These are phyloP conservation scores for Dictyostelium firmibasis DNA, from an alignment of 78 protist genomes.

Conservation along the genomic window DNA sequence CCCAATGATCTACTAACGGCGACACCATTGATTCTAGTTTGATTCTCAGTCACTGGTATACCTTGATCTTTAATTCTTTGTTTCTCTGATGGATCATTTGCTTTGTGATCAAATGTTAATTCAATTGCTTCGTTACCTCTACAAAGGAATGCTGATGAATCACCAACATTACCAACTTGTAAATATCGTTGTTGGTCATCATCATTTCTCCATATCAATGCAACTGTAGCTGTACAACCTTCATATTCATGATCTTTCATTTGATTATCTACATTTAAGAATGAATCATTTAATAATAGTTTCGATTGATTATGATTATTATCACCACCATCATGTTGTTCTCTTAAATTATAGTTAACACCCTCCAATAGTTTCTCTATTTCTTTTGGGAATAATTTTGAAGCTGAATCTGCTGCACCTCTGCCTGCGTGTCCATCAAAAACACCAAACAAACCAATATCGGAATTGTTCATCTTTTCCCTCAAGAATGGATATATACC, in stretches of 20 bases:
- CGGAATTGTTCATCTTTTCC: neutral
- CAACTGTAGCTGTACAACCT: conserved; percentile 77
- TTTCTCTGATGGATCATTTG: conserved; percentile 75
- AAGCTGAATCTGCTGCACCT: conserved; percentile 68
- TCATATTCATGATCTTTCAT: conserved; percentile 74
- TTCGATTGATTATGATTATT: conserved; percentile 15
- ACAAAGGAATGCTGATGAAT: conserved; percentile 34
- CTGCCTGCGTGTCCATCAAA: conserved; percentile 85
- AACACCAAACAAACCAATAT: conserved; percentile 65
- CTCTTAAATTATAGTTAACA: neutral
- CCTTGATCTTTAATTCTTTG: conserved; percentile 77
- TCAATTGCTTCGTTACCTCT: conserved; percentile 34
- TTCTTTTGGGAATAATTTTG: conserved; percentile 45
- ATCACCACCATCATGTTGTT: neutral
- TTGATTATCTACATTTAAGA: conserved; percentile 24
- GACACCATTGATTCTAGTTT: conserved; percentile 83
- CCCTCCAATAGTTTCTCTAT: neutral
- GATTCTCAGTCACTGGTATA: conserved; percentile 60
- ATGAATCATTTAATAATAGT: neutral
- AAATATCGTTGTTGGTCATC: conserved; percentile 21
- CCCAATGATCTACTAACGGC: conserved; percentile 83
- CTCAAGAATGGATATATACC: conserved; percentile 34
- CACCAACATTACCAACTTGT: conserved; percentile 83
- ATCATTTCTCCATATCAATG: conserved; percentile 43
- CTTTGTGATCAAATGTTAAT: conserved; percentile 83